Evolutionary conservation across 169 alveolate genomes (phyloP).

Genomic region (Cryptosporidium tyzzeri): DNA sequence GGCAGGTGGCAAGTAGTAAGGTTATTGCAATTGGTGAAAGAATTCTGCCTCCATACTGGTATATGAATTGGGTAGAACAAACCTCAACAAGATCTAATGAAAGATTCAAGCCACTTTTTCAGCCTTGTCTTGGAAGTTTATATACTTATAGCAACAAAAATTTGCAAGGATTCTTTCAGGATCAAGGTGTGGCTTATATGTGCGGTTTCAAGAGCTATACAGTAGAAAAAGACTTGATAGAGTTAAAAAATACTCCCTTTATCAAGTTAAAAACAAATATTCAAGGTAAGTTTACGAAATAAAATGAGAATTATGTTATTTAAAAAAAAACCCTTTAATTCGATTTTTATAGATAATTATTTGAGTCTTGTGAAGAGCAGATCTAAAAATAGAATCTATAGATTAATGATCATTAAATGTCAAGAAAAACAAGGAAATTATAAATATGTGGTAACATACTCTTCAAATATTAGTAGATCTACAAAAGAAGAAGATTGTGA

Average conservation of each 20-base stretch:
- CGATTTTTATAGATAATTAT: neutral
- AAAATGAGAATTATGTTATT: too few species aligned
- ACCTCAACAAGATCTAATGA: neutral
- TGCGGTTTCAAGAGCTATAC: slow-evolving; percentile 22
- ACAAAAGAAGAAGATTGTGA: neutral
- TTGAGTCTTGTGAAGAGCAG: slow-evolving; percentile 24
- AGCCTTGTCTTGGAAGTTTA: slow-evolving; percentile 57
- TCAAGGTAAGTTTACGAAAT: slow-evolving; percentile 28
- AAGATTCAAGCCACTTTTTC: slow-evolving; percentile 42
- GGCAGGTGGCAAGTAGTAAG: neutral
- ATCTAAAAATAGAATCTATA: slow-evolving; percentile 25
- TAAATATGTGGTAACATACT: neutral
- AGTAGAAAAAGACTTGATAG: neutral
- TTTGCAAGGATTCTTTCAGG: slow-evolving; percentile 7
- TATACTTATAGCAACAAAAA: slow-evolving; percentile 18
- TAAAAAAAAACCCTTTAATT: neutral
- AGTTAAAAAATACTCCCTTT: slow-evolving; percentile 18
- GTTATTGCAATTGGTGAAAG: slow-evolving; percentile 38
- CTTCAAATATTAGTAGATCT: neutral
- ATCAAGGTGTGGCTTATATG: neutral
- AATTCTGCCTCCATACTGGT: slow-evolving; percentile 48
- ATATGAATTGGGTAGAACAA: slow-evolving; percentile 45
- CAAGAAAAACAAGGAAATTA: neutral
- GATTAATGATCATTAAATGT: slow-evolving; percentile 14
- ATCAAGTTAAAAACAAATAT: neutral